phyloP scores from a whole-genome alignment of 768 basidiomycete species.

The Boletus vinaceobasis region DNA sequence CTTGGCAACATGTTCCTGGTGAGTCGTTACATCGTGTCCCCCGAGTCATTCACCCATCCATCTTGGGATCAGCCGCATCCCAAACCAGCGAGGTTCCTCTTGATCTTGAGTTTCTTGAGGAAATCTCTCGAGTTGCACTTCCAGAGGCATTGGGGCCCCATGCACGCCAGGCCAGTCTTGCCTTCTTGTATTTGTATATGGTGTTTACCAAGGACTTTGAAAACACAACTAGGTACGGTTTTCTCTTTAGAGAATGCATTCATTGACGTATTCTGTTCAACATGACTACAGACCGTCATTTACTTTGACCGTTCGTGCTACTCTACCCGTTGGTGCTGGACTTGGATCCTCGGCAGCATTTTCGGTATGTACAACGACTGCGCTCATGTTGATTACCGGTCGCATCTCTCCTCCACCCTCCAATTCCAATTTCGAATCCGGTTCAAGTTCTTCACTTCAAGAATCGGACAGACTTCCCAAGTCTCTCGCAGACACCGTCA shows the following conservation, averaged over 20 bases:
- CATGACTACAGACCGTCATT: slow-evolving; percentile 57
- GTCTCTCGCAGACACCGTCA: slow-evolving; percentile 71
- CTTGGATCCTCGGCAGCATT: slow-evolving; percentile 97
- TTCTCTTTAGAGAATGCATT: slow-evolving; percentile 14
- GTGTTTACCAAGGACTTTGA: slow-evolving; percentile 46
- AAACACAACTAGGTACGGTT: slow-evolving; percentile 52
- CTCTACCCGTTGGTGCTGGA: slow-evolving; percentile 91
- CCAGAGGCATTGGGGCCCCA: slow-evolving; percentile 29
- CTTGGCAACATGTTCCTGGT: slow-evolving; percentile 70
- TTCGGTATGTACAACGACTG: slow-evolving; percentile 80
- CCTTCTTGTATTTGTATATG: slow-evolving; percentile 96
- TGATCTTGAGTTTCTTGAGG: slow-evolving; percentile 70
- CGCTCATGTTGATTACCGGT: slow-evolving; percentile 71
- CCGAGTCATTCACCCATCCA: neutral
- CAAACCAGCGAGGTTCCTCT: slow-evolving; percentile 39
- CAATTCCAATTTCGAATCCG: neutral
- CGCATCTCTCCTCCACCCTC: slow-evolving; percentile 59
- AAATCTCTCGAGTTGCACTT: slow-evolving; percentile 51
- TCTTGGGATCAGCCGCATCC: slow-evolving; percentile 8
- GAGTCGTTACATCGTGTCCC: neutral
- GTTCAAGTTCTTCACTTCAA: slow-evolving; percentile 27
- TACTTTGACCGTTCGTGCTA: slow-evolving; percentile 79
- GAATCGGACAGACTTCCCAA: slow-evolving; percentile 57
- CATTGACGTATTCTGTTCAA: slow-evolving; percentile 11
- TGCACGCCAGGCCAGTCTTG: slow-evolving; percentile 50